These are phyloP conservation scores for Caryopteris hybrid DNA, from an alignment of 305 asterid species.

Conservation along the genomic window DNA sequence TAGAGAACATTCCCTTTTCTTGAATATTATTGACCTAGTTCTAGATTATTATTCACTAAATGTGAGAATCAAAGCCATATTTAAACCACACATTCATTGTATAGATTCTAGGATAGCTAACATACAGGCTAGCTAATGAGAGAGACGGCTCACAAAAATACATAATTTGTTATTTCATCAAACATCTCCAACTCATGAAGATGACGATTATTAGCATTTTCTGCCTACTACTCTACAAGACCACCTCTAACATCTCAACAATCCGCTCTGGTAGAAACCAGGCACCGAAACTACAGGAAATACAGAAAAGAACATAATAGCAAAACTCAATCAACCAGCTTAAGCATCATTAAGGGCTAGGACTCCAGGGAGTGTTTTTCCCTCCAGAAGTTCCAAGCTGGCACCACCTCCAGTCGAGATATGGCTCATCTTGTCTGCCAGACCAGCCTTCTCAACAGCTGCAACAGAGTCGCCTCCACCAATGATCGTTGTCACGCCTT, in stretches of 20 bases:
- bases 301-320: slow-evolving; percentile 2
- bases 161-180: slow-evolving; percentile 14
- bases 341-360: slow-evolving; percentile 75
- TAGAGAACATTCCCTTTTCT: no score
- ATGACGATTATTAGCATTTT: slow-evolving; percentile 24
- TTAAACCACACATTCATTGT: no score
- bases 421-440: slow-evolving; percentile 93
- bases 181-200: not conserved
- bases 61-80: no score
- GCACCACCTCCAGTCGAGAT: slow-evolving; percentile 96
- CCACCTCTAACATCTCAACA: slow-evolving; percentile 11
- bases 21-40: no score
- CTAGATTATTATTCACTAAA: no score
- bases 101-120: no score
- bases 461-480: slow-evolving; percentile 97
- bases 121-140: no score
- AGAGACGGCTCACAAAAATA: not conserved
- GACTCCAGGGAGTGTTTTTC: slow-evolving; percentile 78
- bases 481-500: slow-evolving; percentile 83
- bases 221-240: slow-evolving; percentile 25
- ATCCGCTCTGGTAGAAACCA: not conserved
- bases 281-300: not conserved
- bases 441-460: slow-evolving; percentile 88
- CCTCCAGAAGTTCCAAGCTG: slow-evolving; percentile 90
- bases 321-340: not conserved